A percentile compares a stretch with the other conserved stretches of the same genome.
phyloP scores from a whole-genome alignment of 495 filamentous ascomycete species.

The Chlorociboria aeruginascens region DNA sequence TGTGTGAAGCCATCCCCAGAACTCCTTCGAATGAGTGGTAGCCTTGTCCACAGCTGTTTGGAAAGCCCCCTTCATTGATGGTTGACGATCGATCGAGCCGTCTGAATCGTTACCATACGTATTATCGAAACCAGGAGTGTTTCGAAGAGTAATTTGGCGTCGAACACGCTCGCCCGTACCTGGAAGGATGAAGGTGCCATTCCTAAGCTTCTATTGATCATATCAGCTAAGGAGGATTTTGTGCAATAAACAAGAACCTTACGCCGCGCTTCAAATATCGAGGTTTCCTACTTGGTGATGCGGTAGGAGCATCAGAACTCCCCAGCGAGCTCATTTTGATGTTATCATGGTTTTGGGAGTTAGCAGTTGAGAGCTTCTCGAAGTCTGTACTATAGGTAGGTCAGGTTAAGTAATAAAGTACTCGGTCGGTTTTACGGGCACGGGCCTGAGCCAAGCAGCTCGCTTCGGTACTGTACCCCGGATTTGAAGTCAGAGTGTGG shows the following conservation, averaged over 20 bases:
- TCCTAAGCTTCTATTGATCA: slow-evolving; percentile 33
- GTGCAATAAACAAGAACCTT: slow-evolving; percentile 2
- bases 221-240: background rate
- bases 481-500: too few species aligned
- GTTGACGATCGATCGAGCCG: background rate
- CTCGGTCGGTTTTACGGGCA: too few species aligned
- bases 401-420: too few species aligned
- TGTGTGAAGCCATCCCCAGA: slow-evolving; percentile 33
- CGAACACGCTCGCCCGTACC: slow-evolving; percentile 47
- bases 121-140: slow-evolving; percentile 20
- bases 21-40: slow-evolving; percentile 15
- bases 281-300: slow-evolving; percentile 5
- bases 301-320: slow-evolving; percentile 12
- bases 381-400: too few species aligned
- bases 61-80: slow-evolving; percentile 18
- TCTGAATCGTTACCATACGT: slow-evolving; percentile 8
- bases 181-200: slow-evolving; percentile 50
- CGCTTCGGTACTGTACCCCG: too few species aligned
- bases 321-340: slow-evolving; percentile 16
- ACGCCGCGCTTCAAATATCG: slow-evolving; percentile 15
- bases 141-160: slow-evolving; percentile 43
- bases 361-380: too few species aligned
- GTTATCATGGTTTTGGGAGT: slow-evolving; percentile 6
- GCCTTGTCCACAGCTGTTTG: slow-evolving; percentile 19
- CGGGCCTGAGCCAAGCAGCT: too few species aligned